These are phyloP conservation scores for Salix caprea DNA, from an alignment of 345 rosid species.

Conservation along the genomic window DNA sequence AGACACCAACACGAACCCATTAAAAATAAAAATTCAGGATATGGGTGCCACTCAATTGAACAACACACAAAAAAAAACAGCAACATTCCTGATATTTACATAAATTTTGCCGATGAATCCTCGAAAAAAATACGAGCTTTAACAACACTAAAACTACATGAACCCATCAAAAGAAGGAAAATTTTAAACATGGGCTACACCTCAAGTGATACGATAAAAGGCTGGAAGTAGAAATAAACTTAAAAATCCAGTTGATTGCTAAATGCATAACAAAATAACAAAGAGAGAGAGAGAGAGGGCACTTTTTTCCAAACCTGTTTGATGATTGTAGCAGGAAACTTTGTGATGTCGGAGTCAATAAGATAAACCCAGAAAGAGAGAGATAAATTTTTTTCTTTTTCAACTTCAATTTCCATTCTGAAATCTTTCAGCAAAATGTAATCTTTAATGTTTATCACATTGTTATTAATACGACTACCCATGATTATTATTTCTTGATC, in stretches of 20 bases:
- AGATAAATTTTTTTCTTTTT: slow-evolving; percentile 35
- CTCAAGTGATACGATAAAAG: no score
- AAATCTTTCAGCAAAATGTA: slow-evolving; percentile 38
- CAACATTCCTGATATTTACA: no score
- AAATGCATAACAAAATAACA: no score
- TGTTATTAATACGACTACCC: slow-evolving; percentile 22
- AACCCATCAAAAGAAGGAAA: no score
- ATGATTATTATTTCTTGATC: slow-evolving; percentile 19
- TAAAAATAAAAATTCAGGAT: not conserved
- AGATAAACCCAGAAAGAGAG: slow-evolving; percentile 73
- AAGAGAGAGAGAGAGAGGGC: not conserved
- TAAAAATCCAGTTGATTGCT: no score
- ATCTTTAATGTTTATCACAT: slow-evolving; percentile 28
- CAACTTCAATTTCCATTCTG: slow-evolving; percentile 28
- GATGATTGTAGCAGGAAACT: slow-evolving; percentile 48
- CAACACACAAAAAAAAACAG: not conserved
- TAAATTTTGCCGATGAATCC: no score
- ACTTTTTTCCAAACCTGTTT: slow-evolving; percentile 40
- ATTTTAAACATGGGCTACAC: no score
- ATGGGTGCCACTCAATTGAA: no score
- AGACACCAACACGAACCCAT: not conserved
- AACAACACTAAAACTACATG: no score
- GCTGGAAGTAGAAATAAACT: no score
- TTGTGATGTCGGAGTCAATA: slow-evolving; percentile 31
- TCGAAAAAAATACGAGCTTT: no score